phyloP scores from a whole-genome alignment of 2,329 filamentous ascomycete species.

The Cytospora leucostoma region DNA sequence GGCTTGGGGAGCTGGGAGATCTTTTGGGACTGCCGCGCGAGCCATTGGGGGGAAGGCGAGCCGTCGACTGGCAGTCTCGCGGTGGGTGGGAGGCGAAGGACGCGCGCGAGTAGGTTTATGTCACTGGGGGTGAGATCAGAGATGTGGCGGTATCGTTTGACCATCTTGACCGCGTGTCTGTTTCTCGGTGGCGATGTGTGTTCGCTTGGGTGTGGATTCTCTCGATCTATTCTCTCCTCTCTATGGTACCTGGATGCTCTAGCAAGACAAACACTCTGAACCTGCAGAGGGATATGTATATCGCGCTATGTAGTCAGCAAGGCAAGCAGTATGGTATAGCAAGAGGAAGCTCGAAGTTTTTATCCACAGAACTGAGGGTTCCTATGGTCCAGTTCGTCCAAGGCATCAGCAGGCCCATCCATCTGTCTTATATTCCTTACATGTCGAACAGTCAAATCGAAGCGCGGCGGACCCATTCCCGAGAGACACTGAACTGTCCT shows the following conservation, averaged over 20 bases:
- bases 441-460: neutral
- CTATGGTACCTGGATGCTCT: neutral
- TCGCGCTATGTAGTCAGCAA: neutral
- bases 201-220: neutral
- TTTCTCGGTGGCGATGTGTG: neutral
- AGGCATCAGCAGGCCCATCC: slow-evolving; percentile 6
- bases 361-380: neutral
- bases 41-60: slow-evolving; percentile 40
- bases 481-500: slow-evolving; percentile 5
- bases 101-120: slow-evolving; percentile 38
- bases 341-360: neutral
- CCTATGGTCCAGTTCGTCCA: slow-evolving; percentile 2
- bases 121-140: slow-evolving; percentile 33
- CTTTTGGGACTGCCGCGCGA: slow-evolving; percentile 38
- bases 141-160: slow-evolving; percentile 30
- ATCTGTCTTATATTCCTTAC: slow-evolving; percentile 1
- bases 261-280: neutral
- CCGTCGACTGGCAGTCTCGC: slow-evolving; percentile 33
- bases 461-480: neutral
- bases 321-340: neutral
- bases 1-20: slow-evolving; percentile 34
- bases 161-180: slow-evolving; percentile 14
- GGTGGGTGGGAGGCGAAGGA: slow-evolving; percentile 42
- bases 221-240: neutral
- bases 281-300: neutral